A percentile compares a stretch with the other conserved stretches of the same genome.
Evolutionary conservation across 257 asterid species (phyloP).

Genomic region (Solanum lycopersicoides): DNA sequence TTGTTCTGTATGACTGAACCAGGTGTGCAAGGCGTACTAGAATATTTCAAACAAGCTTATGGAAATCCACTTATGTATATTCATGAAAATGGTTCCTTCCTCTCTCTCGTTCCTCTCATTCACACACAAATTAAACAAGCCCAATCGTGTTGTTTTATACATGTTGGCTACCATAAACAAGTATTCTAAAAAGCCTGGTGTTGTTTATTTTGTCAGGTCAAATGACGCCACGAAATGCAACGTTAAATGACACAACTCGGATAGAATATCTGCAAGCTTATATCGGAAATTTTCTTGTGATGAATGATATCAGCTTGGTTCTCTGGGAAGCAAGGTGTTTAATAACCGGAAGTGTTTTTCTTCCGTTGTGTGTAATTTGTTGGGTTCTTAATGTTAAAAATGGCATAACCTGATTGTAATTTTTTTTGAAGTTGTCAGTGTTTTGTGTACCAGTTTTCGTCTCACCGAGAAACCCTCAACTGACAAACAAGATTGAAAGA

Average conservation of each 20-base stretch:
- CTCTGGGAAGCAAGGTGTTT: too few relatives aligned
- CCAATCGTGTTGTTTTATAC: background rate
- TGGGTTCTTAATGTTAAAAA: too few relatives aligned
- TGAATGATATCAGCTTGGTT: too few relatives aligned
- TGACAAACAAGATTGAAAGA: too few relatives aligned
- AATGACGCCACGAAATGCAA: background rate
- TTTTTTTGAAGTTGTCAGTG: too few relatives aligned
- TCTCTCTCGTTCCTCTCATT: background rate
- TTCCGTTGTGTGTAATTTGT: too few relatives aligned
- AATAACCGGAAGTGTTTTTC: too few relatives aligned
- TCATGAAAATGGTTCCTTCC: constrained; percentile 21
- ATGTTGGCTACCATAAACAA: too few relatives aligned
- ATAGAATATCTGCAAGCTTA: constrained; percentile 9
- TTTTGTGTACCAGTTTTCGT: too few relatives aligned
- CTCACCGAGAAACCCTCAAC: too few relatives aligned
- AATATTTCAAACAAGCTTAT: constrained; percentile 25
- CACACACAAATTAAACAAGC: background rate
- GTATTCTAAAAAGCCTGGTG: background rate
- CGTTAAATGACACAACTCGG: constrained; percentile 9
- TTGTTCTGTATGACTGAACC: background rate
- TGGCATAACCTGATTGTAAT: too few relatives aligned
- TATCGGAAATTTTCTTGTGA: background rate
- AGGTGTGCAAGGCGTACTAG: background rate
- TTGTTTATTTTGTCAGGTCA: constrained; percentile 1
- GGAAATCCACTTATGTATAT: constrained; percentile 47